Percentiles rank a stretch among this genome's conserved stretches.
These are phyloP conservation scores for Vitis hybrid DNA, from an alignment of 177 flowering plant genomes.

Conservation along the genomic window DNA sequence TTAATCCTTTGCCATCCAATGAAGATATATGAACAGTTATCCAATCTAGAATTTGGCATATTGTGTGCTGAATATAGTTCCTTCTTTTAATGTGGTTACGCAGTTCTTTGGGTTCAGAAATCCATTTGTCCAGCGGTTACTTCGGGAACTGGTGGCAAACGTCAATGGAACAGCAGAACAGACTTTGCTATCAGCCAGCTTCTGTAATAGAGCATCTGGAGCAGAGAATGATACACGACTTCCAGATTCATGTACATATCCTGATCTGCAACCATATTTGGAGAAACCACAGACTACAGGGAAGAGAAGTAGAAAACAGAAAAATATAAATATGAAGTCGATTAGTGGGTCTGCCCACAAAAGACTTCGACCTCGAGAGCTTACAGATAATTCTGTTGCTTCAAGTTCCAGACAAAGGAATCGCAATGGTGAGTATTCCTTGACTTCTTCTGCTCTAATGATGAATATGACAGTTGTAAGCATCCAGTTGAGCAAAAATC, in stretches of 20 bases:
- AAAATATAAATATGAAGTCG: constrained; percentile 19
- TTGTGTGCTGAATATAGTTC: not conserved
- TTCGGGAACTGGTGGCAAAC: constrained; percentile 76
- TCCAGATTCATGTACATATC: constrained; percentile 23
- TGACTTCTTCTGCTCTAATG: constrained; percentile 18
- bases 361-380: constrained; percentile 26
- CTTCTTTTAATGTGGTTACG: constrained; percentile 18
- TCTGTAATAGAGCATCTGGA: constrained; percentile 25
- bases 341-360: constrained; percentile 17
- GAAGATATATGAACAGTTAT: no score
- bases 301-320: constrained; percentile 57
- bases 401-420: constrained; percentile 11
- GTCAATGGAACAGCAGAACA: constrained; percentile 44
- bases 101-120: constrained; percentile 98
- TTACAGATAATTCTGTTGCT: constrained; percentile 8
- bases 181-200: constrained; percentile 31
- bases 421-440: constrained; percentile 1
- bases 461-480: constrained; percentile 11
- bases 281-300: constrained; percentile 33
- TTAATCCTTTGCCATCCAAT: no score
- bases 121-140: constrained; percentile 73
- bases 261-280: constrained; percentile 32
- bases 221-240: constrained; percentile 17
- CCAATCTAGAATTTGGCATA: not conserved
- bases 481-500: constrained; percentile 12